Evolutionary conservation across 805 yeast genomes (phyloP).

Genomic region (Candida vartiovaarae): DNA sequence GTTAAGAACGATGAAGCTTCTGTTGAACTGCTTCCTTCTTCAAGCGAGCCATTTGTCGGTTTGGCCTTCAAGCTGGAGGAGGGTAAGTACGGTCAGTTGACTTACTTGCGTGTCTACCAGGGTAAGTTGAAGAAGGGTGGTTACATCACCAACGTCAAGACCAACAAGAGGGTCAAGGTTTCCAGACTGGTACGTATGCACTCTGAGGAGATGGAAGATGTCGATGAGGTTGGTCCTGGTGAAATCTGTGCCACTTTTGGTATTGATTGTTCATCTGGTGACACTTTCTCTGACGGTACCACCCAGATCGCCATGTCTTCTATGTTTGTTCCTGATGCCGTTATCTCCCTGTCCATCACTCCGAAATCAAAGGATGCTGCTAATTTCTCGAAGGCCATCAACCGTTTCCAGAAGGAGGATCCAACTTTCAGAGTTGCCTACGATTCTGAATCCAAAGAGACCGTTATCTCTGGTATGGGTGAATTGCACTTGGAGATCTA

Average conservation of each 20-base stretch:
- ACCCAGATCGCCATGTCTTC: slow-evolving; percentile 86
- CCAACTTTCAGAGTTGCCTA: slow-evolving; percentile 94
- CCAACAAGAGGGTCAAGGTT: slow-evolving; percentile 90
- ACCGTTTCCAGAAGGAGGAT: slow-evolving; percentile 97
- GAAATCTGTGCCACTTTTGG: slow-evolving; percentile 99
- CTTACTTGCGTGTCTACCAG: slow-evolving; percentile 95
- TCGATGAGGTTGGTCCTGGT: slow-evolving; percentile 91
- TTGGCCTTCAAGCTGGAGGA: slow-evolving; percentile 98
- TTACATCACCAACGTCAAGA: slow-evolving; percentile 80
- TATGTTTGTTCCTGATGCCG: slow-evolving; percentile 99
- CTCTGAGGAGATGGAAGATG: slow-evolving; percentile 98
- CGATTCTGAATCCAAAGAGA: slow-evolving; percentile 89
- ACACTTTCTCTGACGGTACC: slow-evolving; percentile 85
- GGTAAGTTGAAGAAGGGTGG: slow-evolving; percentile 90
- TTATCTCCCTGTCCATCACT: slow-evolving; percentile 82
- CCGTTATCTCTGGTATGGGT: slow-evolving; percentile 96
- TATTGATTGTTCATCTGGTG: slow-evolving; percentile 98
- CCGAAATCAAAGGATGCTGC: slow-evolving; percentile 85
- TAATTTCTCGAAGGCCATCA: slow-evolving; percentile 93
- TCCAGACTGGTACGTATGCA: slow-evolving; percentile 97
- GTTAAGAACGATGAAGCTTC: slow-evolving; percentile 55
- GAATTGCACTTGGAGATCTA: slow-evolving; percentile 95
- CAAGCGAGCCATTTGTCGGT: slow-evolving; percentile 80
- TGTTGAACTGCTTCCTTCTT: slow-evolving; percentile 67
- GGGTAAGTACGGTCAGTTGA: slow-evolving; percentile 95